Base-by-base conservation (phyloP, 208 protist species). In the Crithidia sp. region DNA sequence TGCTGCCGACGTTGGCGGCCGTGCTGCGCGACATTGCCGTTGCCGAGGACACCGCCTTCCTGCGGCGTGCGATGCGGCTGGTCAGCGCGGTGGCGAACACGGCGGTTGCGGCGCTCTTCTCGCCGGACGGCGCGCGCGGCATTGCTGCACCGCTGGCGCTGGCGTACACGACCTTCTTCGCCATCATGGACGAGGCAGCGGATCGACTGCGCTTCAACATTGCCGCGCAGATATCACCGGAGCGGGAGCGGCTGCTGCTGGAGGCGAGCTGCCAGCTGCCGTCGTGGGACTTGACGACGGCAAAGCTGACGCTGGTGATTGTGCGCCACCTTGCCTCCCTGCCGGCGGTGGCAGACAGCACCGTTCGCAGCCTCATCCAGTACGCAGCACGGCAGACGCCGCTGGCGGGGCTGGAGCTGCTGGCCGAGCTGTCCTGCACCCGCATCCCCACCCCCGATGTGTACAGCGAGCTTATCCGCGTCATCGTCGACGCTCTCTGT, bases 351-450 rank as follows among this genome's bases (percentile, higher is more conserved):
- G 71, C 67, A 4, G 74, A 67, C 56, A 83, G 76, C 58, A 94
- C 90, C 45, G 89, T 90, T 17, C 83, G 71, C 40, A 83, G 82
- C 49, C 60, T 92, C 36, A 77, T 95, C 7, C 75, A 63, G n/a
- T 88, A 88, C 60, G 83, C 88, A 36, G 74, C 83, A 50, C 74
- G 64, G 49, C 86, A 92, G 75, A 77, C 75, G 37, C 83, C 89
- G n/a, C 63, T 93, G 39, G 84, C 86, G 14, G 74, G 86, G 12
- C 64, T 94, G 36, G 88, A 95, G 81, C 53, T 95, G 36, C 83
- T 95, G 8, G 80, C 86, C 19, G 90, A 97, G 77, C 74, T 94
- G 40, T 74, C 86, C 41, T 91, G 83, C 68, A 91, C 87, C 16
- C 84, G 90, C 63, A 87, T 97, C 47, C 53, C 92, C 12, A 84